A percentile compares a stretch with the other conserved stretches of the same genome.
Conservation (phyloP, 345 rosid genomes). For the Balakata baccata region DNA sequence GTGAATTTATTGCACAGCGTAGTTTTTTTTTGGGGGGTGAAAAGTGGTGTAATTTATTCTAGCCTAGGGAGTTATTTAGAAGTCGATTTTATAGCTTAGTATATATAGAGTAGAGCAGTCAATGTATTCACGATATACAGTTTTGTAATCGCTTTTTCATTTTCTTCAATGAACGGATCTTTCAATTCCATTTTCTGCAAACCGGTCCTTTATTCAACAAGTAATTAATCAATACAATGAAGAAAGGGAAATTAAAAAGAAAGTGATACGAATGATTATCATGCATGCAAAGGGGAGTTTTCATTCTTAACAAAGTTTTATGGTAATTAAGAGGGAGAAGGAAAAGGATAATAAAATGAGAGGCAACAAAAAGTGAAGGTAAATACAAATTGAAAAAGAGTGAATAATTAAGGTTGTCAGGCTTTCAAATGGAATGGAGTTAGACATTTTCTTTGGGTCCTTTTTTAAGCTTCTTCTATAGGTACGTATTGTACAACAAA, state of each 20-base stretch:
- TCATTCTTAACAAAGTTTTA: constrained; percentile 8
- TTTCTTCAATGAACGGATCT: too few species aligned
- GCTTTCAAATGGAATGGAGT: constrained; percentile 15
- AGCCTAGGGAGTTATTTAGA: too few species aligned
- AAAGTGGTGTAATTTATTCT: too few species aligned
- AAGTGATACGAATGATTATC: neutral
- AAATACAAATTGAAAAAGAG: neutral
- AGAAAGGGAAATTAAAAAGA: too few species aligned
- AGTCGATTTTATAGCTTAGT: too few species aligned
- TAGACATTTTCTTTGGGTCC: constrained; percentile 9
- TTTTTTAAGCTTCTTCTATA: constrained; percentile 16
- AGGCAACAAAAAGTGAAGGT: too few species aligned
- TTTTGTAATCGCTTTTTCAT: too few species aligned
- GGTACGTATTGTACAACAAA: constrained; percentile 37
- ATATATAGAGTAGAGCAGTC: too few species aligned
- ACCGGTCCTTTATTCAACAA: constrained; percentile 42
- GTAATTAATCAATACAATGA: constrained; percentile 37
- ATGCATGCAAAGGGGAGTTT: too few species aligned
- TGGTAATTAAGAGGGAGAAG: constrained; percentile 11
- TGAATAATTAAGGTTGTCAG: constrained; percentile 21
- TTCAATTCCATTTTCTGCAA: constrained; percentile 19
- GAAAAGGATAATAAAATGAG: neutral
- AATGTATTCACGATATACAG: too few species aligned
- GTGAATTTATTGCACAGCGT: too few species aligned
- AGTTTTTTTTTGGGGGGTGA: too few species aligned